These are phyloP conservation scores for Gynostemma pentaphyllum DNA, from an alignment of 306 rosid species.

Conservation along the genomic window DNA sequence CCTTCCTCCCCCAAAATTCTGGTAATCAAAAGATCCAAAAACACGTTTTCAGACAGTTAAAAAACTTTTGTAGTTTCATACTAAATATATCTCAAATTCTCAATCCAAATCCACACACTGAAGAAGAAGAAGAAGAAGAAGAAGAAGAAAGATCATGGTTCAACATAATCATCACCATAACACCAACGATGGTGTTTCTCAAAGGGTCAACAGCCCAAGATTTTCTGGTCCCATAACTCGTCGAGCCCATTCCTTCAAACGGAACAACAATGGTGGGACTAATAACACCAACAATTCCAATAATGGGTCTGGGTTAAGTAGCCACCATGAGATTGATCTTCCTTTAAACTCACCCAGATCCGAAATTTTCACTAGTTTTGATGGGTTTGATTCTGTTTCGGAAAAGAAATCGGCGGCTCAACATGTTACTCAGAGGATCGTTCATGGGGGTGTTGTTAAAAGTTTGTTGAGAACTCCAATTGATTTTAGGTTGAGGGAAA, in stretches of 20 bases:
- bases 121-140: no score
- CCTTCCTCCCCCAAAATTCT: background rate
- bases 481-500: constrained; percentile 70
- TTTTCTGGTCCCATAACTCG: constrained; percentile 95
- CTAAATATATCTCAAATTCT: no score
- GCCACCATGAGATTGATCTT: constrained; percentile 60
- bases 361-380: constrained; percentile 32
- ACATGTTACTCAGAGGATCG: constrained; percentile 46
- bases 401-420: constrained; percentile 44
- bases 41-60: background rate
- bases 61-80: background rate
- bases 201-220: constrained; percentile 83
- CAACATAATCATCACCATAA: constrained; percentile 43
- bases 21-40: background rate
- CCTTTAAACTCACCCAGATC: constrained; percentile 63
- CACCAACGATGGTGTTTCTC: constrained; percentile 65
- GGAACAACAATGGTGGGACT: constrained; percentile 25
- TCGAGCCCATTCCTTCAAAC: constrained; percentile 91
- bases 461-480: constrained; percentile 32
- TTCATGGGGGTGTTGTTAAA: constrained; percentile 29
- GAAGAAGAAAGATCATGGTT: constrained; percentile 47
- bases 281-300: constrained; percentile 3
- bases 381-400: constrained; percentile 31
- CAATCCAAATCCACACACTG: no score
- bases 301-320: constrained; percentile 16